Conservation (phyloP, 352 stramenopile species). For the Blastocystis sp. region DNA sequence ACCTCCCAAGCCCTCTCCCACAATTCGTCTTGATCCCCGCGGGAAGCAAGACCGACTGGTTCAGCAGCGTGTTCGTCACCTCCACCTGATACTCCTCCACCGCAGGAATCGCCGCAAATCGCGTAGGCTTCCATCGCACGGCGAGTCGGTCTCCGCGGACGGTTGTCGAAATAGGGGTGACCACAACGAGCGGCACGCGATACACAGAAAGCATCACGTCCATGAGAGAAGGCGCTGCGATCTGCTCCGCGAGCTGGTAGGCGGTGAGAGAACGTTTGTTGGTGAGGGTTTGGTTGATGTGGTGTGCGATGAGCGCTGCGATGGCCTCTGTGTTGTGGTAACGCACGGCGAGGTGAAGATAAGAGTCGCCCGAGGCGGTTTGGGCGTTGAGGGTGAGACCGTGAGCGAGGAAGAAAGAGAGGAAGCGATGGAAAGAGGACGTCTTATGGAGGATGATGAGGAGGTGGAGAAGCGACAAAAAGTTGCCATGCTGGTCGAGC, state of each 20-base stretch:
- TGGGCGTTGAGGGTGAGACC: not conserved
- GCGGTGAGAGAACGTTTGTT: not conserved
- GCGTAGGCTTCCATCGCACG: not conserved
- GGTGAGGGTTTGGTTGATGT: not conserved
- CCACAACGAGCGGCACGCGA: not conserved
- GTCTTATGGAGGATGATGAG: not conserved
- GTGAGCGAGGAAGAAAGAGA: not conserved
- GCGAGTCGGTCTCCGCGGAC: not conserved
- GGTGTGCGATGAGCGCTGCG: not conserved
- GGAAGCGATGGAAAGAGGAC: not conserved
- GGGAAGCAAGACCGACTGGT: not conserved
- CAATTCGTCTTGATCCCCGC: not conserved
- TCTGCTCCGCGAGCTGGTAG: not conserved
- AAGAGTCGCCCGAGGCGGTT: not conserved
- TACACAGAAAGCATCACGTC: not conserved
- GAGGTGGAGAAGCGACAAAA: not conserved
- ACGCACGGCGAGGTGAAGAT: not conserved
- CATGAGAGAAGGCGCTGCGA: not conserved
- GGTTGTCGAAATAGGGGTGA: not conserved
- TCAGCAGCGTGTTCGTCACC: not conserved
- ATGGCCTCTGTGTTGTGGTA: not conserved
- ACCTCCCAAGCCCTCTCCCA: not conserved
- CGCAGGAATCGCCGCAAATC: not conserved
- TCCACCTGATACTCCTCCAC: slow-evolving; percentile 3
- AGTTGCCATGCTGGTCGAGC: not conserved